A percentile compares a stretch with the other conserved stretches of the same genome.
phyloP scores from a whole-genome alignment of 495 filamentous ascomycete species.

The Penicillium tannophilum region DNA sequence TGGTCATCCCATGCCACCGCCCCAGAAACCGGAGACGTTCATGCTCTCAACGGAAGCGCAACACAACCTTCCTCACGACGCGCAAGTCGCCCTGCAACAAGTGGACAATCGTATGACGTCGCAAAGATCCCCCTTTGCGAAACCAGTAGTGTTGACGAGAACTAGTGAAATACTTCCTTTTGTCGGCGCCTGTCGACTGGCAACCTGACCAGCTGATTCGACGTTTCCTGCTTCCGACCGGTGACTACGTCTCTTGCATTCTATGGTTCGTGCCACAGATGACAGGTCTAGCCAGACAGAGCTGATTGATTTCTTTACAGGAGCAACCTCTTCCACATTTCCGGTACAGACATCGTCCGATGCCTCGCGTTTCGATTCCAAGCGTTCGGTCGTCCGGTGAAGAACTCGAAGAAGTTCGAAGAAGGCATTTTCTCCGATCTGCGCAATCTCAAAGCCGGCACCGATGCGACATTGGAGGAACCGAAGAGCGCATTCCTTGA shows the following conservation, averaged over 20 bases:
- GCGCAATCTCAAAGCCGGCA: slow-evolving; percentile 96
- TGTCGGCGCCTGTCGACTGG: slow-evolving; percentile 98
- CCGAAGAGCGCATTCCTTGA: slow-evolving; percentile 98
- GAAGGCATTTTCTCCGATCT: slow-evolving; percentile 99
- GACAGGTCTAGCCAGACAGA: slow-evolving; percentile 1
- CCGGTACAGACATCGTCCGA: slow-evolving; percentile 97
- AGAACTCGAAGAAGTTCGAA: slow-evolving; percentile 99
- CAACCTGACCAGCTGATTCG: slow-evolving; percentile 94
- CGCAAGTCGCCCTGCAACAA: slow-evolving; percentile 95
- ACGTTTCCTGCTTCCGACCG: slow-evolving; percentile 90
- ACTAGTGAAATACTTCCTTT: slow-evolving; percentile 98
- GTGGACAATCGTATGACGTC: slow-evolving; percentile 89
- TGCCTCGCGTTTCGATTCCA: slow-evolving; percentile 98
- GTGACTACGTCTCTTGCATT: slow-evolving; percentile 98
- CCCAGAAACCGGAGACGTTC: slow-evolving; percentile 96
- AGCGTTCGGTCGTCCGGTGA: slow-evolving; percentile 95
- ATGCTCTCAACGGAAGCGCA: slow-evolving; percentile 96
- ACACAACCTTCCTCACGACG: slow-evolving; percentile 92
- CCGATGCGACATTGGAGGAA: slow-evolving; percentile 98
- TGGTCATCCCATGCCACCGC: slow-evolving; percentile 62
- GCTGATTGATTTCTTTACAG: slow-evolving; percentile 39
- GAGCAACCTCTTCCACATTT: slow-evolving; percentile 99
- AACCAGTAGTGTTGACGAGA: slow-evolving; percentile 18
- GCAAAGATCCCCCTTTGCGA: not conserved
- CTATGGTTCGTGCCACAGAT: slow-evolving; percentile 67